Evolutionary conservation across 495 filamentous ascomycete species (phyloP), one percentile per base, ranked within the genome.

Genomic region (Penicillium fimorum): DNA sequence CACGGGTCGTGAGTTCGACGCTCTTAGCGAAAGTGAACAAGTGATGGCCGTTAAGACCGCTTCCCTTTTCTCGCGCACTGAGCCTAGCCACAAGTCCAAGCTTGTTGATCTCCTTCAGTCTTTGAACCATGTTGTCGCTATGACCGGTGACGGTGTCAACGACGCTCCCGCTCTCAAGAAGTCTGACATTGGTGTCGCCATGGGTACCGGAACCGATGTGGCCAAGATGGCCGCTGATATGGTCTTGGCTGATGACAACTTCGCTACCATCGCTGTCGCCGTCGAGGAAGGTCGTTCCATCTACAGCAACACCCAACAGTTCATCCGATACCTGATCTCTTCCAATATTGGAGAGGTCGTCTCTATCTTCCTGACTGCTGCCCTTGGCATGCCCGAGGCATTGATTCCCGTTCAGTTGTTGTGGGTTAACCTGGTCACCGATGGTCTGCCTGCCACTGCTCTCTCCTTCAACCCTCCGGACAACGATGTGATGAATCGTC

Each of bases 301-400:
- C 77, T 99, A 96, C 81, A 97, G 93, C 85, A 99, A 99, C 80
- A 99, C 95, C 3, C 95, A 99, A 69, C 95, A 99, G 69, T 99
- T 99, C 71, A 99, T 99, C 73, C 90, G 95, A 27, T 99, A 99
- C 70, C 81, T 99, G 47, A 99, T 99, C 72, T 96, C 92, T 9
- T 97, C 92, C 30, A 99, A 99, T 76, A 99, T 99, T 47, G 95
- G 95, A 72, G 95, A 99, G 70, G 95, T 99, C 32, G 95, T 99
- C 10, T 99, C 95, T 17, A 99, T 99, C 71, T 99, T 99, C 83
- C 73, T 99, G 68, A 99, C 95, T 18, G 95, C 95, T 27, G 95
- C 95, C 4, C 76, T 92, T 52, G 95, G 95, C 56, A 96, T 99
- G 92, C 95, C 95, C 37, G 95, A 99, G 74, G 95, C 95, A 61